phyloP scores from a whole-genome alignment of 345 rosid genomes.

The Sisymbrium irio region DNA sequence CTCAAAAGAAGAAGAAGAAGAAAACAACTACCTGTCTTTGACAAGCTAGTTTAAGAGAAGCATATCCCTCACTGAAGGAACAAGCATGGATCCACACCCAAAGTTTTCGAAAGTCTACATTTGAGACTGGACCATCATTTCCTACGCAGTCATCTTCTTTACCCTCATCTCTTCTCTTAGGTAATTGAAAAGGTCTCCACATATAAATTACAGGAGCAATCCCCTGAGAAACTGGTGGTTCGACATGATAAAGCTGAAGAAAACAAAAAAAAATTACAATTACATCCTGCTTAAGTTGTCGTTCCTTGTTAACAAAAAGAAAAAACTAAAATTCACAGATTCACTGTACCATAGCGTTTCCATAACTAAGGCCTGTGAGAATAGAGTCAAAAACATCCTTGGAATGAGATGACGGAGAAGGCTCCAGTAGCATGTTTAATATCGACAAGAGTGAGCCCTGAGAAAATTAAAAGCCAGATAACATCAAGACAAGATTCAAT shows the following conservation, averaged over 20 bases:
- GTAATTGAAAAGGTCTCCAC: constrained; percentile 55
- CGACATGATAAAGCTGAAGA: constrained; percentile 71
- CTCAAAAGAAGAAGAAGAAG: not conserved
- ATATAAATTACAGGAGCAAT: constrained; percentile 74
- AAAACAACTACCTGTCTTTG: constrained; percentile 55
- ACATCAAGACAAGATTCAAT: not conserved
- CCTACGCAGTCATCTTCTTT: constrained; percentile 14
- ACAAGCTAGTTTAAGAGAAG: constrained; percentile 60
- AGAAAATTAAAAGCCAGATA: not conserved
- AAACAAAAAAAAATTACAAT: not conserved
- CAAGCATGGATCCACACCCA: constrained; percentile 94
- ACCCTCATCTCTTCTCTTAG: constrained; percentile 29
- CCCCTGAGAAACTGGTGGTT: constrained; percentile 46
- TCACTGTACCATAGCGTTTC: constrained; percentile 61
- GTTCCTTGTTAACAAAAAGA: not conserved
- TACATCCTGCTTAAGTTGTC: not conserved
- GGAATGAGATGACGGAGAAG: constrained; percentile 48
- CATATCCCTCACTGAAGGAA: constrained; percentile 72
- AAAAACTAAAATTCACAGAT: not conserved
- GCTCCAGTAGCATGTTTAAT: constrained; percentile 53
- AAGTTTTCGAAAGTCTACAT: constrained; percentile 43
- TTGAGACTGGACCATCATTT: constrained; percentile 20
- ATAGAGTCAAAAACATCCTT: constrained; percentile 41
- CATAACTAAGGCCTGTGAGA: constrained; percentile 59
- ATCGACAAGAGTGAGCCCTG: constrained; percentile 65